Evolutionary conservation across 2,329 filamentous ascomycete genomes (phyloP).

Genomic region (Thielaviopsis euricoi): DNA sequence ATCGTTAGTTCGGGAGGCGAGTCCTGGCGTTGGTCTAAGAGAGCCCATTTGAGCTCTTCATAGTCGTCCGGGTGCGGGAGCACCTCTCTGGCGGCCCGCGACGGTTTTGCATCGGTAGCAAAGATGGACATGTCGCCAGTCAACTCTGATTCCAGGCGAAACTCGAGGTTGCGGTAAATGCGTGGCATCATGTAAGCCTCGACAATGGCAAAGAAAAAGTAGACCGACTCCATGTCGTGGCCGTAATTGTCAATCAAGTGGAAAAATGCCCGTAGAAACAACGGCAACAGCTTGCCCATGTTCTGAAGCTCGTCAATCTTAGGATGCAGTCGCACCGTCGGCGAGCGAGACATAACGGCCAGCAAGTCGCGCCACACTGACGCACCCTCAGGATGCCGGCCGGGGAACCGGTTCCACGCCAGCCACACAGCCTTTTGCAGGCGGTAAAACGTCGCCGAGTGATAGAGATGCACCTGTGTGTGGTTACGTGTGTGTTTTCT

Average conservation of each 20-base stretch:
- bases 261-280: conserved; percentile 6
- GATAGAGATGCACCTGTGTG: conserved; percentile 1
- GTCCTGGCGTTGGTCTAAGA: not conserved
- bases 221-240: conserved; percentile 1
- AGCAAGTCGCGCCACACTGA: conserved; percentile 1
- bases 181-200: conserved; percentile 8
- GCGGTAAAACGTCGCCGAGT: conserved; percentile 8
- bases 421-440: conserved; percentile 11
- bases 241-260: conserved; percentile 7
- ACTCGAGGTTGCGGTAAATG: not conserved
- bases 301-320: conserved; percentile 5
- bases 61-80: conserved; percentile 2
- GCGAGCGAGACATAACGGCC: not conserved
- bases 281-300: not conserved
- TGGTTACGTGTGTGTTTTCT: conserved; percentile 8
- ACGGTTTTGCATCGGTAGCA: not conserved
- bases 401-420: conserved; percentile 2
- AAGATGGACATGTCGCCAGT: conserved; percentile 3
- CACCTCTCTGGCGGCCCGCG: not conserved
- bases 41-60: not conserved
- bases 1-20: not conserved
- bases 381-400: not conserved
- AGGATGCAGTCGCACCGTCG: conserved; percentile 8
- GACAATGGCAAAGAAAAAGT: conserved; percentile 1
- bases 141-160: not conserved